These are phyloP conservation scores for Alnus rubra DNA, from an alignment of 306 rosid species.

Conservation along the genomic window DNA sequence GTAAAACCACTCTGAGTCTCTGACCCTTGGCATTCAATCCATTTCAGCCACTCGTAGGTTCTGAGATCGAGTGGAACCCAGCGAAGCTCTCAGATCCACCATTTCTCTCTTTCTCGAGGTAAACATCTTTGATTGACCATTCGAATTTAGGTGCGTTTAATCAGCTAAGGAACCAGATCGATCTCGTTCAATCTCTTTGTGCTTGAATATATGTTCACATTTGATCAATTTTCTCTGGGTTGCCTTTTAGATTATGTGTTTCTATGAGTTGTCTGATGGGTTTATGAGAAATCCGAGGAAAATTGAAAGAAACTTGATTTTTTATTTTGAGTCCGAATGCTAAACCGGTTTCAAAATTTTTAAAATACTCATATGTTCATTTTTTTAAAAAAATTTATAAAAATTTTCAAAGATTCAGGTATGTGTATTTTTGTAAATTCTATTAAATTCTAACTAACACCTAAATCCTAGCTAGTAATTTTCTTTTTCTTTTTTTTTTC, in stretches of 20 bases:
- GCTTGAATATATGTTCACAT: background rate
- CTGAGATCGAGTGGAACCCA: constrained; percentile 27
- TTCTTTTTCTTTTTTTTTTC: too few species aligned
- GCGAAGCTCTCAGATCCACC: constrained; percentile 46
- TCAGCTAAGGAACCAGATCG: constrained; percentile 23
- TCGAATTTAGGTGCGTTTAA: constrained; percentile 9
- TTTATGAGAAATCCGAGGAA: background rate
- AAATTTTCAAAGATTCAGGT: too few species aligned
- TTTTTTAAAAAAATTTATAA: too few species aligned
- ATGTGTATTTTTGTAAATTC: too few species aligned
- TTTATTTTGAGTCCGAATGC: too few species aligned
- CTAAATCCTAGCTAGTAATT: too few species aligned
- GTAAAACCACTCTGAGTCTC: constrained; percentile 20
- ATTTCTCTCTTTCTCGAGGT: constrained; percentile 43
- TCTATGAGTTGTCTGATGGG: constrained; percentile 4
- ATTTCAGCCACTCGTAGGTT: background rate
- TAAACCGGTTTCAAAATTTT: too few species aligned
- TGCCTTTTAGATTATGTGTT: background rate
- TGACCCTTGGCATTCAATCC: background rate
- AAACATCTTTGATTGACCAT: constrained; percentile 18
- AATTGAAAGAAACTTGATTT: background rate
- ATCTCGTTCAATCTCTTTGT: background rate
- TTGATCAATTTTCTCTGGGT: background rate
- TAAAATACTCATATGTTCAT: too few species aligned
- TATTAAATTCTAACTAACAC: too few species aligned